These are phyloP conservation scores for Aureobasidium sp. DNA, from an alignment of 2,329 filamentous ascomycete genomes.

Conservation along the genomic window DNA sequence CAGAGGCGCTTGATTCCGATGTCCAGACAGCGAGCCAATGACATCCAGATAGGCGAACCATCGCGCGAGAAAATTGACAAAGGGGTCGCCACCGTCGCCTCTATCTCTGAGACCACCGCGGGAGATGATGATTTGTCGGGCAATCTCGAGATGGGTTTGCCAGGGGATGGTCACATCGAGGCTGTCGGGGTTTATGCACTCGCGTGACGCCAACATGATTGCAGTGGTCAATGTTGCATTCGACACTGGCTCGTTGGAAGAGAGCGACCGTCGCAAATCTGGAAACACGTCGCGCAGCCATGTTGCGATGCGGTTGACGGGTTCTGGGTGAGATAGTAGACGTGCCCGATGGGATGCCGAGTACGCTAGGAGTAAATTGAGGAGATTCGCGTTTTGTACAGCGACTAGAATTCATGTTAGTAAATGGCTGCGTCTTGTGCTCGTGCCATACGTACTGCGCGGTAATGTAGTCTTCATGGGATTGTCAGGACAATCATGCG, in stretches of 20 bases:
- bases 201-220: conserved; percentile 76
- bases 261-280: conserved; percentile 59
- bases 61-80: conserved; percentile 67
- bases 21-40: conserved; percentile 62
- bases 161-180: conserved; percentile 76
- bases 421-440: background rate
- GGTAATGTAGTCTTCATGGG: conserved; percentile 56
- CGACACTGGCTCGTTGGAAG: conserved; percentile 46
- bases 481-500: conserved; percentile 56
- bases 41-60: conserved; percentile 85
- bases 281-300: conserved; percentile 79
- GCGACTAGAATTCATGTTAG: conserved; percentile 51
- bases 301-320: conserved; percentile 66
- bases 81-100: conserved; percentile 39
- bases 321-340: conserved; percentile 66
- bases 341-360: conserved; percentile 77
- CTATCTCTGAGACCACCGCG: conserved; percentile 46
- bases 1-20: conserved; percentile 37
- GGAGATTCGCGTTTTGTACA: conserved; percentile 60
- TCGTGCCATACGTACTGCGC: conserved; percentile 45
- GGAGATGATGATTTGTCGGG: conserved; percentile 65
- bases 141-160: conserved; percentile 71
- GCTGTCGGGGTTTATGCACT: conserved; percentile 74
- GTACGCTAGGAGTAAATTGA: conserved; percentile 72
- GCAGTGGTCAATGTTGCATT: conserved; percentile 71